Base-by-base conservation (phyloP, 2,329 filamentous ascomycete species). In the Alternaria infectoria region DNA sequence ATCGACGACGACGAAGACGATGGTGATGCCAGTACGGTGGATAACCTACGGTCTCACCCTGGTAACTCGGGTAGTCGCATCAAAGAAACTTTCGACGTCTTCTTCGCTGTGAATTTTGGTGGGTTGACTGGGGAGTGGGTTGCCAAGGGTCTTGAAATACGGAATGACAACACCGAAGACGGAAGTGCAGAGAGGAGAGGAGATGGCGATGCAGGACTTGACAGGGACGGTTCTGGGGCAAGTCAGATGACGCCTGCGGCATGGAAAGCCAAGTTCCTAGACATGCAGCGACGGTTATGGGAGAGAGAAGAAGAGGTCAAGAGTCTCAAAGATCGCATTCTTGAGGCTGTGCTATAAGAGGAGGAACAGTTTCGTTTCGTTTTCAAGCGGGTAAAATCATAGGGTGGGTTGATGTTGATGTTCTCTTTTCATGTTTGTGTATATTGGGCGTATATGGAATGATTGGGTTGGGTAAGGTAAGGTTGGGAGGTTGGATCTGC, bases 21-120 rank as follows among this genome's bases (percentile, higher is more conserved):
- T 12, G 78, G 78, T 8, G 76, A 77, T n/a, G 69, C 72, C 11
- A n/a, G n/a, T n/a, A 21, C 26, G 3, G 51, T 25, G 8, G 19
- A 19, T 11, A 63, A 59, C 12, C 52, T 68, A 12, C 36, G 68
- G 7, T 36, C 43, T 7, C 19, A 12, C 6, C 17, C 17, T 45
- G 61, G 65, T 10, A 40, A 40, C 36, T 17, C 36, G 1, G 57
- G 64, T 23, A 69, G 62, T 2, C 66, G 44, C 4, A 70, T 81
- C 17, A 74, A 75, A 28, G 79, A 82, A 54, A 77, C 80, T 0
- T 85, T 81, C 56, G 83, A 85, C 57, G 71, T 85, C 2, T 78
- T 69, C 26, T 85, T 84, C 76, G 77, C 71, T 3, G 76, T 81
- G 3, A 72, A 75, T 2, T 80, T 83, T 66, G 82, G 81, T 3